phyloP scores from a whole-genome alignment of 345 rosid species.

The Atalantia buxifolia region DNA sequence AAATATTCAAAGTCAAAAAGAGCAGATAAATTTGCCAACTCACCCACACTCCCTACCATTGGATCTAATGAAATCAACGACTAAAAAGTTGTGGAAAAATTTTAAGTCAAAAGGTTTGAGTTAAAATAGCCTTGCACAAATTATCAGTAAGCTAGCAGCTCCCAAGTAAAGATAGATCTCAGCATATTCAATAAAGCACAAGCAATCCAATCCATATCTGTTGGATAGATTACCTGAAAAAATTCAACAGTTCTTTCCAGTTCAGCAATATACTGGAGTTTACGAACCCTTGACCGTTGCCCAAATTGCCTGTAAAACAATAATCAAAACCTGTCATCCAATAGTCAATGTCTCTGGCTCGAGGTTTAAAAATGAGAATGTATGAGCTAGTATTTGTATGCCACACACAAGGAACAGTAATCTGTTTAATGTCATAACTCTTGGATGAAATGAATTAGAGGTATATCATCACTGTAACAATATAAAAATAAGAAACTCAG shows the following conservation, averaged over 20 bases:
- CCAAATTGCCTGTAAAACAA: slow-evolving; percentile 54
- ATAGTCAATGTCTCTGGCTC: not conserved
- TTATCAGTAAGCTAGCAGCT: not conserved
- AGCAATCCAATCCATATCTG: not conserved
- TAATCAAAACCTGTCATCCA: not conserved
- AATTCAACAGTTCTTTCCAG: slow-evolving; percentile 64
- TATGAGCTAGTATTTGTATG: not conserved
- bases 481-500: too few relatives aligned
- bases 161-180: not conserved
- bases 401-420: not conserved
- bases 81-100: not conserved
- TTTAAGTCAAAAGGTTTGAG: not conserved
- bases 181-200: not conserved
- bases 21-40: not conserved
- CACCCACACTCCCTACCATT: not conserved
- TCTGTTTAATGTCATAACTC: not conserved
- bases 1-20: not conserved
- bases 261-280: slow-evolving; percentile 79
- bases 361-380: not conserved
- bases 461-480: not conserved
- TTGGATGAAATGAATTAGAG: not conserved
- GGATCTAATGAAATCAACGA: not conserved
- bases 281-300: slow-evolving; percentile 84
- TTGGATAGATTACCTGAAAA: slow-evolving; percentile 50
- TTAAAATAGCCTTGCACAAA: not conserved